Percentiles rank a stretch among this genome's conserved stretches.
Conservation (phyloP, 2,329 filamentous ascomycete genomes). For the Sporothrix luriei region DNA sequence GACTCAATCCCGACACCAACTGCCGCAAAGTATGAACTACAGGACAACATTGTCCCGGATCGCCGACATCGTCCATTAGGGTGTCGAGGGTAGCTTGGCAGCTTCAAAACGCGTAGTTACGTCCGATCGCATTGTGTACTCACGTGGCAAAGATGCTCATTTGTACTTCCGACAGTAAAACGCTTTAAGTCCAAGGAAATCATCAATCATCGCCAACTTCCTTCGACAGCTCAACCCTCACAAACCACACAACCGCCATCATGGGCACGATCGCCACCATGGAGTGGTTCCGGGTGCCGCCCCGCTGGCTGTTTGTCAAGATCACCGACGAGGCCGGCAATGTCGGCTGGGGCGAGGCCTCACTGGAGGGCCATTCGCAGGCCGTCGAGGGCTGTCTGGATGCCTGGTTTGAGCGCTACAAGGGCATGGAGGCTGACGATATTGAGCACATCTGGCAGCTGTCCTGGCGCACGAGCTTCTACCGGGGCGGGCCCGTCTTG, state of each 20-base stretch:
- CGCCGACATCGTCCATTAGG: conserved; percentile 17
- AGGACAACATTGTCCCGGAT: conserved; percentile 4
- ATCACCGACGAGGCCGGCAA: conserved; percentile 62
- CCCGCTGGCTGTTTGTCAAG: conserved; percentile 70
- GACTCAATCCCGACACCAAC: neutral
- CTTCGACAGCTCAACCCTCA: neutral
- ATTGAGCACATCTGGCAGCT: conserved; percentile 74
- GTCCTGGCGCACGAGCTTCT: conserved; percentile 66
- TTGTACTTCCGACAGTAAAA: no score
- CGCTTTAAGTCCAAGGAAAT: no score
- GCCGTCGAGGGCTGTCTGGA: conserved; percentile 67
- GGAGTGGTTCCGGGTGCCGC: conserved; percentile 68
- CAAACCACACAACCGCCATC: neutral
- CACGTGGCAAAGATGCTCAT: no score
- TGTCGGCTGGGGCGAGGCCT: conserved; percentile 67
- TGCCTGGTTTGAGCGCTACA: conserved; percentile 59
- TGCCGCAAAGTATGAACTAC: neutral
- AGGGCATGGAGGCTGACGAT: conserved; percentile 66
- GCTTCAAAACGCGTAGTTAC: neutral
- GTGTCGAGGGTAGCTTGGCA: no score
- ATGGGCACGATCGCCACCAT: conserved; percentile 55
- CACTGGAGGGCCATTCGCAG: conserved; percentile 66
- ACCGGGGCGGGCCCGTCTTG: conserved; percentile 69
- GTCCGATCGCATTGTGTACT: no score
- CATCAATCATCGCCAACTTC: no score